Evolutionary conservation across 148 eudicot genomes (phyloP), one percentile per base, ranked within the genome.

Genomic region (Dianthus caryophyllus): DNA sequence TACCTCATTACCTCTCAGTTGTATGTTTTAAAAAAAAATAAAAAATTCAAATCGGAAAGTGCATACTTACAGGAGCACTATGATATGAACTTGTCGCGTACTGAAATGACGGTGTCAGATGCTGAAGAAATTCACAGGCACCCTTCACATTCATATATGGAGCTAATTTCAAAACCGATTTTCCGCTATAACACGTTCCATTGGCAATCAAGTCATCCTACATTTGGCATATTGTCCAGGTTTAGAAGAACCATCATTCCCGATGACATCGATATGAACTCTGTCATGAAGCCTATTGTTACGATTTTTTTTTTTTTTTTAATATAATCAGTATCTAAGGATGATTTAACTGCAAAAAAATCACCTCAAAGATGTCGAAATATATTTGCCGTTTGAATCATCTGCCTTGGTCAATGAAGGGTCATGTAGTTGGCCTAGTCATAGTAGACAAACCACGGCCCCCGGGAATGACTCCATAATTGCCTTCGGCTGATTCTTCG

Each of bases 401-500:
- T 30, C 52, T 61, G 20, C 59, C 17, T 36, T 46, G 41, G 16
- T 49, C 4, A 54, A n/a, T 48, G 25, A 24, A 27, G 21, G 27
- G 22, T 82, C 73, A 86, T 18, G 89, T 86, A 14, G 95, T 91
- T 51, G 97, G 97, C 17, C 91, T 77, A 52, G 97, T 91, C 91
- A 88, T 83, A 13, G 91, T 88, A 36, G 95, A 88, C 60, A 88
- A 78, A 29, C 96, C 96, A 60, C 97, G 95, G 14, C 97, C 95
- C 25, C 67, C 25, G 50, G 91, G 89, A 65, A 86, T 36, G 51
- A 84, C 81, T 75, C 84, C 85, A 6, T 70, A 82, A 74, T 69
- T 78, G 52, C 76, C 82, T 76, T 64, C 97, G 75, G 67, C 66
- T 24, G 85, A 70, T 61, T 86, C 88, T 59, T 82, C 86, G 69